A percentile compares a stretch with the other conserved stretches of the same genome.
Evolutionary conservation across 2,329 filamentous ascomycete genomes (phyloP).

Genomic region (Thermoascus crustaceus): DNA sequence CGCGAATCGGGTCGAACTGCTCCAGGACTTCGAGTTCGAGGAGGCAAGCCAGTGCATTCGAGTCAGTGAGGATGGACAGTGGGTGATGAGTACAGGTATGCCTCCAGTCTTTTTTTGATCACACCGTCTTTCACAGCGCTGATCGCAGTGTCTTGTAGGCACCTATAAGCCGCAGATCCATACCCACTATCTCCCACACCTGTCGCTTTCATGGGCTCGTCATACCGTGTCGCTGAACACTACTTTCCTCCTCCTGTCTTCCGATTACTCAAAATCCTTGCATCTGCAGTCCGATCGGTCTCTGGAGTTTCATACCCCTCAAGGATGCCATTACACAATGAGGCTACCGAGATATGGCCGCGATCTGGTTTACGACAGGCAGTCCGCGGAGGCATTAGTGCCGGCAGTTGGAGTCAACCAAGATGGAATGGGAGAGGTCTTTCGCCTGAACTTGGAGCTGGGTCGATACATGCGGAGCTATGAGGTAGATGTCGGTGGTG

Average conservation of each 20-base stretch:
- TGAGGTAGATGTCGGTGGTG: slow-evolving; percentile 79
- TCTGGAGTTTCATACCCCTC: slow-evolving; percentile 86
- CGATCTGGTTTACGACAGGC: slow-evolving; percentile 75
- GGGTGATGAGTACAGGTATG: slow-evolving; percentile 92
- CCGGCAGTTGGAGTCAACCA: slow-evolving; percentile 80
- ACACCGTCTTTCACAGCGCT: slow-evolving; percentile 8
- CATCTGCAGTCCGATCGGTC: slow-evolving; percentile 88
- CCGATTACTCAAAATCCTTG: slow-evolving; percentile 87
- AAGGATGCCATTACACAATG: slow-evolving; percentile 80
- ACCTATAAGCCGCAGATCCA: slow-evolving; percentile 79
- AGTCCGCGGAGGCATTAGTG: slow-evolving; percentile 74
- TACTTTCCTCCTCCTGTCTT: slow-evolving; percentile 78
- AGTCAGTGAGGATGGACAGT: slow-evolving; percentile 90
- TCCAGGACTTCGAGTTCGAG: slow-evolving; percentile 97
- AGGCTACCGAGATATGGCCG: slow-evolving; percentile 87
- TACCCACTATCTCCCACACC: slow-evolving; percentile 85
- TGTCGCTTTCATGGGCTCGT: slow-evolving; percentile 86
- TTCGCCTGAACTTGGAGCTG: slow-evolving; percentile 80
- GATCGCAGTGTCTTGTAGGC: slow-evolving; percentile 30
- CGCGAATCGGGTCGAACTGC: slow-evolving; percentile 82
- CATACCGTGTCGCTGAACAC: slow-evolving; percentile 90
- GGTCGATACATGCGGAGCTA: slow-evolving; percentile 93
- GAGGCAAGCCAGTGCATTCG: slow-evolving; percentile 87
- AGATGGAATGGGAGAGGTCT: slow-evolving; percentile 85
- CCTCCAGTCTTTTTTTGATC: slow-evolving; percentile 19